These are phyloP conservation scores for Anthracocystis panici-leucophaei DNA, from an alignment of 1,284 basidiomycete species.

Conservation along the genomic window DNA sequence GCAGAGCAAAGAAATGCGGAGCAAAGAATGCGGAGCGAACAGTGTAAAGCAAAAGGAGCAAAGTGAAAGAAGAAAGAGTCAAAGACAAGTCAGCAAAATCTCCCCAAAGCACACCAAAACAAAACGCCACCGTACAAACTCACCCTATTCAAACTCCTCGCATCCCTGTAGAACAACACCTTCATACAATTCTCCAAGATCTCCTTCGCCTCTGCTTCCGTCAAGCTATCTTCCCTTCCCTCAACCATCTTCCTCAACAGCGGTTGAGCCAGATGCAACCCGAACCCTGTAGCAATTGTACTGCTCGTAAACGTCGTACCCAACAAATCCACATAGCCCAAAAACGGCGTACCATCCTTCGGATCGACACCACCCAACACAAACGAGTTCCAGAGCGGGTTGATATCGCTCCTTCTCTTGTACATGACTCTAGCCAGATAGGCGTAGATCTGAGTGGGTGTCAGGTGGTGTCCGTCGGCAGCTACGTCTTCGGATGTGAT, in stretches of 20 bases:
- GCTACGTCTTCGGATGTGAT: slow-evolving; percentile 79
- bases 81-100: too few species aligned
- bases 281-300: slow-evolving; percentile 97
- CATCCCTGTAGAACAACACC: slow-evolving; percentile 96
- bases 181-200: slow-evolving; percentile 90
- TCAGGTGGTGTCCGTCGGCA: slow-evolving; percentile 85
- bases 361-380: slow-evolving; percentile 78
- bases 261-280: slow-evolving; percentile 93
- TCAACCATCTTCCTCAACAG: slow-evolving; percentile 90
- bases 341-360: slow-evolving; percentile 61
- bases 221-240: slow-evolving; percentile 79
- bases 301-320: slow-evolving; percentile 94
- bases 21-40: too few species aligned
- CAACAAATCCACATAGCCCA: slow-evolving; percentile 94
- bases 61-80: too few species aligned
- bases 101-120: too few species aligned
- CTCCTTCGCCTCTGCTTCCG: slow-evolving; percentile 82
- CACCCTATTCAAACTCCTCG: slow-evolving; percentile 88
- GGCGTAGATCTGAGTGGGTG: slow-evolving; percentile 91
- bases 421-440: slow-evolving; percentile 94
- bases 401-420: slow-evolving; percentile 83
- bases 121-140: too few species aligned
- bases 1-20: too few species aligned
- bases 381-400: slow-evolving; percentile 96
- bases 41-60: too few species aligned